Base-by-base conservation (phyloP, 192 early-diverging fungal genomes). In the Podila epigama region DNA sequence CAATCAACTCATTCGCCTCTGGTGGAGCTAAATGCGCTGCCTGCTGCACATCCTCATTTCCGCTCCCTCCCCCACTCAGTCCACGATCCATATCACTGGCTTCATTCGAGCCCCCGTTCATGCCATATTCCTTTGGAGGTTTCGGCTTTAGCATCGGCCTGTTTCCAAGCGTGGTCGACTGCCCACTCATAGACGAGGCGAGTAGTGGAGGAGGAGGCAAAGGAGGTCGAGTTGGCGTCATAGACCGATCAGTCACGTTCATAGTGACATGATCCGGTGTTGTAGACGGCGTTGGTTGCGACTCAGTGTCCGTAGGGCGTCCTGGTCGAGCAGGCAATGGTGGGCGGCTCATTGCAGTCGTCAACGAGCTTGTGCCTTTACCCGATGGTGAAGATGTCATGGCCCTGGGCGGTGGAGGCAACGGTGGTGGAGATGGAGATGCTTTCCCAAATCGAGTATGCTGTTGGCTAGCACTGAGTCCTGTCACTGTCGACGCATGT, bases 361-460 rank as follows among this genome's bases (percentile, higher is more conserved):
- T 41, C 16, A 27, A 20, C 15, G 59, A 29, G 44, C 20, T 10
- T 57, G 18, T 3, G 37, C 63, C 32, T 29, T 20, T 51, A 29
- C 65, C 56, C 3, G 66, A 35, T 15, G 71, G 71, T 1, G 71
- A 75, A 0, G 64, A 20, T 4, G 58, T 75, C 60, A 58, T 51
- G 28, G 58, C 71, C n/a, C 71, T 61, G 12, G 71, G 71, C 63
- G 71, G 71, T 62, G 71, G 71, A 32, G 71, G 71, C 22, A 75
- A 35, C 32, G 71, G 71, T 29, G 71, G 71, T 13, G 73, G 73
- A 31, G 73, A 77, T 32, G 72, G 72, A 16, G 73, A 64, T 4
- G 73, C 66, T 16, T 57, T 62, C 34, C 60, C 73, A 25, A 77
- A 77, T 0, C 73, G 73, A 13, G 66, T 66, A 2, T 77, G 73